phyloP scores from a whole-genome alignment of 345 rosid genomes.

The Fremontodendron californicum region DNA sequence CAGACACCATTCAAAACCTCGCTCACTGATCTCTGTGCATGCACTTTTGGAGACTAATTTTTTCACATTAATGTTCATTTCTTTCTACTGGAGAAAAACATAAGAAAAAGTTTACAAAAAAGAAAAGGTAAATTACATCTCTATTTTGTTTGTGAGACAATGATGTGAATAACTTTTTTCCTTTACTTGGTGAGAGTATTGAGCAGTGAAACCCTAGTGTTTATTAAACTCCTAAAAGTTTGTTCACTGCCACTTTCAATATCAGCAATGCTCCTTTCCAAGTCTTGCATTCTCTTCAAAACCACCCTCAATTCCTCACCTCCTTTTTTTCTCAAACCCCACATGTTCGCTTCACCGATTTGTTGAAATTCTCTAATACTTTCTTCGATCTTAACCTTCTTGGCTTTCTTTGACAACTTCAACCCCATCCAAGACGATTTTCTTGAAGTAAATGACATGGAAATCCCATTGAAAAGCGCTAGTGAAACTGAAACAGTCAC shows the following conservation, averaged over 20 bases:
- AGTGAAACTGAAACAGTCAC: slow-evolving; percentile 39
- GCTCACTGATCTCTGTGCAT: background rate
- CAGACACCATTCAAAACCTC: background rate
- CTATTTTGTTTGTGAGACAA: background rate
- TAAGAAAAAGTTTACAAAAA: background rate
- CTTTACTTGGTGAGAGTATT: slow-evolving; percentile 40
- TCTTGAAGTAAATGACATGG: slow-evolving; percentile 25
- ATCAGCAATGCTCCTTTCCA: slow-evolving; percentile 36
- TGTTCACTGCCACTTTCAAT: slow-evolving; percentile 39
- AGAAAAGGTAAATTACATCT: background rate
- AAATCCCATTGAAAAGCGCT: slow-evolving; percentile 39
- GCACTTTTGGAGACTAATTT: background rate
- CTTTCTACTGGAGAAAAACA: background rate
- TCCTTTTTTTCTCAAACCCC: slow-evolving; percentile 42
- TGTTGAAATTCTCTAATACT: slow-evolving; percentile 39
- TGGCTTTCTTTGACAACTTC: slow-evolving; percentile 25
- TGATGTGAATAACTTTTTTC: background rate
- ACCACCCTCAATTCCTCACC: slow-evolving; percentile 41
- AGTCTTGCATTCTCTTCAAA: slow-evolving; percentile 36
- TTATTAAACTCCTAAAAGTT: slow-evolving; percentile 52
- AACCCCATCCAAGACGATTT: slow-evolving; percentile 28
- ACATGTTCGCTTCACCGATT: slow-evolving; percentile 29
- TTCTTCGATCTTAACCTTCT: slow-evolving; percentile 25
- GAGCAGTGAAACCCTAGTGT: slow-evolving; percentile 54
- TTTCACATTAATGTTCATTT: background rate